Base-by-base conservation (phyloP, 345 rosid species). In the Anacardium occidentale region DNA sequence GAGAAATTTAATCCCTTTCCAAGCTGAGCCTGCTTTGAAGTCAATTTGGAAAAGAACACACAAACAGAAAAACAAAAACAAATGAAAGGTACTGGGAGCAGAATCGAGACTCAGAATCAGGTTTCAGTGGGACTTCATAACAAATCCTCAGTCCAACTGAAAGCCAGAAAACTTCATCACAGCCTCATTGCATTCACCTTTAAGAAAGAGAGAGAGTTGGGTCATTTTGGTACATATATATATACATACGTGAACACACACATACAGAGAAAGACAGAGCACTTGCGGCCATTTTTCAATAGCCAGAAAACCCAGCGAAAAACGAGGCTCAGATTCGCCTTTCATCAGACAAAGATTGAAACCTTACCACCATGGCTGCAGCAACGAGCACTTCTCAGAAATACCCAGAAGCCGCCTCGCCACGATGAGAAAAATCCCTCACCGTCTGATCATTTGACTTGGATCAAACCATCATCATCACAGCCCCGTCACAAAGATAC, bases 321-420 rank as follows among this genome's bases (percentile, higher is more conserved):
- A 62, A 20, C 0, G 47, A 59, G 64, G 74, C 74, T 70, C 74
- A 59, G 66, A 29, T 59, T 70, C 66, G 53, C 42, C 44, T 59
- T 59, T 29, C 25, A 26, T 50, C 20, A 48, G 66, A 29, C 57
- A 54, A 58, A 17, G 17, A 24, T 13, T 2, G 65, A 15, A 70
- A 70, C 66, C 1, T 45, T 26, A 3, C 48, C 5, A 26, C 47
- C 66, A 26, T 45, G 66, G 59, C 67, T 61, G 67, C 60, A 71
- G 42, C 72, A 21, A 22, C 20, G 22, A 42, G n/a, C 24, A 22
- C 5, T 62, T 40, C 34, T 52, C 29, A 45, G 12, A 45, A 9
- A 32, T 32, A 32, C 21, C 50, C 67, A 61, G 59, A 71, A 29
- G 60, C 34, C 50, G 58, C 74, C 74, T 1, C 60, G 74, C 74